Evolutionary conservation across 164 flowering plant genomes (phyloP).

Genomic region (Cinnamomum chago): DNA sequence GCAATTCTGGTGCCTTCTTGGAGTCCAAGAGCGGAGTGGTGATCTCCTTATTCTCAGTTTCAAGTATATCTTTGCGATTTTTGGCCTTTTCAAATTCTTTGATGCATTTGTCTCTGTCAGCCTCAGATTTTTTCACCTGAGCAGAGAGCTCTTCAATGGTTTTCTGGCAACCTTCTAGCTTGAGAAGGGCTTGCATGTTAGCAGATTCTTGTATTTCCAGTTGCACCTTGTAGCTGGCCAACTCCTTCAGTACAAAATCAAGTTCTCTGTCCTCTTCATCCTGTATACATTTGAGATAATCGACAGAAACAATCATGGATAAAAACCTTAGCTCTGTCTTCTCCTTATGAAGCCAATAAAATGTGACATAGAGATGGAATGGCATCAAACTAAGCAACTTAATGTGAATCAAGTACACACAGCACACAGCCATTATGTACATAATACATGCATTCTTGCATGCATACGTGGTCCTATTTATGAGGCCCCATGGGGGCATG

Average conservation of each 20-base stretch:
- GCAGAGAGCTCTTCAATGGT: slow-evolving; percentile 34
- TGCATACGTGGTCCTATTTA: no score
- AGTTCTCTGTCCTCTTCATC: slow-evolving; percentile 32
- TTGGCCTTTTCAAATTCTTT: slow-evolving; percentile 26
- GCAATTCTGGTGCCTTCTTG: no score
- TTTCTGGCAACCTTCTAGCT: slow-evolving; percentile 36
- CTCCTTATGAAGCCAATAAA: no score
- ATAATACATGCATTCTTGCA: no score
- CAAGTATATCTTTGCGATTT: slow-evolving; percentile 27
- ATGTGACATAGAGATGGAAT: no score
- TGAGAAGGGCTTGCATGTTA: slow-evolving; percentile 42
- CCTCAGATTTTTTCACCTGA: slow-evolving; percentile 29
- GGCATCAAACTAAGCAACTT: no score
- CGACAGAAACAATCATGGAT: not conserved
- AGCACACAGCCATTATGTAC: no score
- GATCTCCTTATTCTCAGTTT: slow-evolving; percentile 32
- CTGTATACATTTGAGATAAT: slow-evolving; percentile 6
- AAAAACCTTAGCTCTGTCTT: not conserved
- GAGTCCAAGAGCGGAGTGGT: slow-evolving; percentile 23
- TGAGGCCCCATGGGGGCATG: no score
- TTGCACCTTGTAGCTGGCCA: slow-evolving; percentile 53
- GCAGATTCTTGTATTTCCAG: slow-evolving; percentile 54
- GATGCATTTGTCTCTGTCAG: slow-evolving; percentile 29
- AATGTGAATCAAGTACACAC: no score
- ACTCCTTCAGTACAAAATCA: slow-evolving; percentile 35